Evolutionary conservation across 192 early-diverging fungal species (phyloP).

Genomic region (Mortierella alpina): DNA sequence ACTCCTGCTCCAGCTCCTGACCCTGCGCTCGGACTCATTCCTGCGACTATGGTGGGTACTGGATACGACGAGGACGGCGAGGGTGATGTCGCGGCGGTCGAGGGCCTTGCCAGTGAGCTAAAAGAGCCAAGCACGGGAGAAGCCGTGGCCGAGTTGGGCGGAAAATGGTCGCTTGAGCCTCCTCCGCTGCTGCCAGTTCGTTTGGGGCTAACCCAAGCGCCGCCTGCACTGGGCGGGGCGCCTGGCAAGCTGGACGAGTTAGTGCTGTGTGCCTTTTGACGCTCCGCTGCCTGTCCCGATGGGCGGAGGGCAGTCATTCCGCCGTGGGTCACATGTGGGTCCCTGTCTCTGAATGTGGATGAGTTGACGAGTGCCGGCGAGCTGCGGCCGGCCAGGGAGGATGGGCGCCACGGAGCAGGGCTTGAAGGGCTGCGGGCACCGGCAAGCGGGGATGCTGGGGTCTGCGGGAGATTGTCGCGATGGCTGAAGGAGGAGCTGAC

Average conservation of each 20-base stretch:
- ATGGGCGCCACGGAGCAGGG: constrained; percentile 36
- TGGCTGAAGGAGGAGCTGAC: too few species aligned
- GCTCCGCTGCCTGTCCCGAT: constrained; percentile 5
- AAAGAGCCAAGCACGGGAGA: constrained; percentile 20
- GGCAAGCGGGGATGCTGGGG: too few species aligned
- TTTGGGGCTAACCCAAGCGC: constrained; percentile 2
- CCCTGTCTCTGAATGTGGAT: constrained; percentile 11
- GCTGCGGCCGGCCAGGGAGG: constrained; percentile 33
- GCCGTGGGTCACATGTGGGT: background rate
- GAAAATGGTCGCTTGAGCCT: background rate
- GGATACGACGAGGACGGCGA: constrained; percentile 3
- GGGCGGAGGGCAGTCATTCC: constrained; percentile 17
- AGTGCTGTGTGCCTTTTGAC: constrained; percentile 11
- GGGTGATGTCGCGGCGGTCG: background rate
- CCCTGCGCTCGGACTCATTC: background rate
- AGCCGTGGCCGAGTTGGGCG: background rate
- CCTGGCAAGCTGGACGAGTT: background rate
- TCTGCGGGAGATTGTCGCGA: too few species aligned
- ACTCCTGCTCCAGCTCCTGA: background rate
- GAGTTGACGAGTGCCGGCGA: constrained; percentile 30
- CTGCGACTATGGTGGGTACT: constrained; percentile 4
- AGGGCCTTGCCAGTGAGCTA: constrained; percentile 5
- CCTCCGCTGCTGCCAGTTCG: background rate
- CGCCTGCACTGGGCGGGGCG: background rate
- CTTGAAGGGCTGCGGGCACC: background rate